Evolutionary conservation across 495 filamentous ascomycete species (phyloP).

Genomic region (Pseudoneurospora amorphoporcata): DNA sequence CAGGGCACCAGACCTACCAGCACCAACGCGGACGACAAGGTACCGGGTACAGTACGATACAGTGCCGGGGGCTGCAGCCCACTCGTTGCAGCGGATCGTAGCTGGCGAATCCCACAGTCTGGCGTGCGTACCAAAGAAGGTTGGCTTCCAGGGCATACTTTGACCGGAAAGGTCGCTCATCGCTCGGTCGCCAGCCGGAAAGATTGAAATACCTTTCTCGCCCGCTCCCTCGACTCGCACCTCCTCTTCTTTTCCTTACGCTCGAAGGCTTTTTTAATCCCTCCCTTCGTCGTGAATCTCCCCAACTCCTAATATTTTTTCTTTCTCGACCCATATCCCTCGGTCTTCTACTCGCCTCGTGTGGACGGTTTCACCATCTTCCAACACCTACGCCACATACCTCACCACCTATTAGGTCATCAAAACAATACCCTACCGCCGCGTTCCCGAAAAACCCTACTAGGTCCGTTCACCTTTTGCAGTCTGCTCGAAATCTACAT

Average conservation of each 20-base stretch:
- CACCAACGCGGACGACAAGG: constrained; percentile 6
- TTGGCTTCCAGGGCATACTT: constrained; percentile 16
- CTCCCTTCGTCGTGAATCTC: constrained; percentile 34
- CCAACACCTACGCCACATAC: constrained; percentile 14
- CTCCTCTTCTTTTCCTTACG: constrained; percentile 23
- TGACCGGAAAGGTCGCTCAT: constrained; percentile 20
- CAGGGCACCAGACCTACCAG: constrained; percentile 4
- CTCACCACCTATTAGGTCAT: constrained; percentile 22
- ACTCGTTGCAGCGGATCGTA: constrained; percentile 3
- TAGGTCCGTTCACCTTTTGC: constrained; percentile 2
- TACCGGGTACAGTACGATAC: constrained; percentile 12
- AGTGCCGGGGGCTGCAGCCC: constrained; percentile 4
- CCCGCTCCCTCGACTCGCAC: constrained; percentile 14
- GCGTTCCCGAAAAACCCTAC: constrained; percentile 10
- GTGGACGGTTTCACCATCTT: constrained; percentile 13
- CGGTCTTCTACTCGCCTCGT: constrained; percentile 6
- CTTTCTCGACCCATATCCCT: constrained; percentile 8
- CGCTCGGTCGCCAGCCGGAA: constrained; percentile 13
- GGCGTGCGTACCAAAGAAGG: constrained; percentile 7
- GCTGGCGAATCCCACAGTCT: constrained; percentile 2
- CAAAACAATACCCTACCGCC: constrained; percentile 18
- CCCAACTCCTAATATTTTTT: constrained; percentile 16
- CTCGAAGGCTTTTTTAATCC: constrained; percentile 26
- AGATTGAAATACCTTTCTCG: constrained; percentile 23
- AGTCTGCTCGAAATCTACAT: neutral